phyloP scores from a whole-genome alignment of 75 land plant species.

The Chamaecyparis obtusa region DNA sequence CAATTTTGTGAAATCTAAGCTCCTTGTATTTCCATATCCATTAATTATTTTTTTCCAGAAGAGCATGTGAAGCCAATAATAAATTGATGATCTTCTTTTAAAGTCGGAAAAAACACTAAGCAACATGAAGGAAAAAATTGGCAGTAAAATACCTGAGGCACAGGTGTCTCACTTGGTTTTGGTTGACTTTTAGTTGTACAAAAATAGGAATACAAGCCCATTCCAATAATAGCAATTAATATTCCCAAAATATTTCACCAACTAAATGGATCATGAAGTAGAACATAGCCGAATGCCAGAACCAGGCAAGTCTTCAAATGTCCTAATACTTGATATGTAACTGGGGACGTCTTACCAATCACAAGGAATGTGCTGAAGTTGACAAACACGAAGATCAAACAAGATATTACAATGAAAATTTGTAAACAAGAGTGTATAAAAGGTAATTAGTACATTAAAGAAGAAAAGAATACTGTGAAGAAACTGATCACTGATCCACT shows the following conservation, averaged over 20 bases:
- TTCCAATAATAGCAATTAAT: conserved; percentile 78
- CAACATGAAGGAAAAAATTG: not conserved
- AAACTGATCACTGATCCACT: not conserved
- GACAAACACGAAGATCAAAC: conserved; percentile 95
- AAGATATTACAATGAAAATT: conserved; percentile 88
- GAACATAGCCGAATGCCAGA: conserved; percentile 91
- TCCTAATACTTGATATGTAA: conserved; percentile 96
- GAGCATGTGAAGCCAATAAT: not conserved
- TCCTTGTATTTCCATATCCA: not conserved
- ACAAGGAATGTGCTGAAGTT: conserved; percentile 99
- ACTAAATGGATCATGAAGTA: conserved; percentile 93
- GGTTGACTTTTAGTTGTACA: conserved; percentile 62
- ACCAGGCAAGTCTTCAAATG: conserved; percentile 97
- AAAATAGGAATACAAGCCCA: conserved; percentile 82
- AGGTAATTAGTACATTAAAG: not conserved
- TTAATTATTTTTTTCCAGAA: not conserved
- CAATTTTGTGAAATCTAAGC: not conserved
- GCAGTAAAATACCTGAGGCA: conserved; percentile 58
- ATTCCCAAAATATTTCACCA: conserved; percentile 95
- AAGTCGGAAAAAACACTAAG: not conserved
- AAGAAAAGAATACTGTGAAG: not conserved
- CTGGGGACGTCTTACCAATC: conserved; percentile 97
- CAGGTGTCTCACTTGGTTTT: conserved; percentile 56
- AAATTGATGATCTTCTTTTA: not conserved
- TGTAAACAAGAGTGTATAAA: conserved; percentile 36